These are phyloP conservation scores for Alternaria hordeiaustralica DNA, from an alignment of 2,329 filamentous ascomycete genomes.

Conservation along the genomic window DNA sequence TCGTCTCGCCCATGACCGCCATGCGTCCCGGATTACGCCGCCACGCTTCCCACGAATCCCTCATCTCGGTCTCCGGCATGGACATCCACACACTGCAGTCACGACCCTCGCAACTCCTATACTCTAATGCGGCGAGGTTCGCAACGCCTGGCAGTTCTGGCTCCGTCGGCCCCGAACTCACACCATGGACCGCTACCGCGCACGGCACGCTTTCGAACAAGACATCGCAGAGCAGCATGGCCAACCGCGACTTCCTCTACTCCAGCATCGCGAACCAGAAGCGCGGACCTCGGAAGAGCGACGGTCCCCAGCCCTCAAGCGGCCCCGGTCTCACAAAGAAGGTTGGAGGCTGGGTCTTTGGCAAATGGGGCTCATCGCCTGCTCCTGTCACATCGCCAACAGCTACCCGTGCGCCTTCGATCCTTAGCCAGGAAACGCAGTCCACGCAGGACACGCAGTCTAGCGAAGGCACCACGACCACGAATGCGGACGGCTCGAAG, in stretches of 20 bases:
- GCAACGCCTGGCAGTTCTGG: constrained; percentile 54
- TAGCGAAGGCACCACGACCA: constrained; percentile 15
- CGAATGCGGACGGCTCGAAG: constrained; percentile 1
- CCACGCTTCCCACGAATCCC: constrained; percentile 81
- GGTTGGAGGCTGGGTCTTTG: constrained; percentile 70
- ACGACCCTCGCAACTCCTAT: constrained; percentile 76
- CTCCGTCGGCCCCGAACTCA: constrained; percentile 49
- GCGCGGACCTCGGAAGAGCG: constrained; percentile 28
- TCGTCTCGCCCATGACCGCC: constrained; percentile 38
- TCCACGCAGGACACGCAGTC: constrained; percentile 16
- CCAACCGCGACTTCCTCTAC: constrained; percentile 61
- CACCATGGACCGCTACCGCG: constrained; percentile 54
- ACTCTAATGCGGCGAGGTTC: constrained; percentile 58
- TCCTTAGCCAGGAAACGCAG: constrained; percentile 30
- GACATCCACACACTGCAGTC: constrained; percentile 85
- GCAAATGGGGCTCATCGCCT: constrained; percentile 66
- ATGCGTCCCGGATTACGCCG: constrained; percentile 63
- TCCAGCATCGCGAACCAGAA: constrained; percentile 38
- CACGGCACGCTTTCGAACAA: constrained; percentile 59
- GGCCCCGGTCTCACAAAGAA: constrained; percentile 55
- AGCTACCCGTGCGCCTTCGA: constrained; percentile 25
- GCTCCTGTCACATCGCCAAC: constrained; percentile 34
- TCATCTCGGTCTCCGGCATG: constrained; percentile 84
- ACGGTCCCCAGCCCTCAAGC: constrained; percentile 22
- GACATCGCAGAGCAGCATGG: constrained; percentile 58